A percentile compares a stretch with the other conserved stretches of the same genome.
Conservation (phyloP, 2,329 filamentous ascomycete species). For the Colletotrichum neosansevieriae region DNA sequence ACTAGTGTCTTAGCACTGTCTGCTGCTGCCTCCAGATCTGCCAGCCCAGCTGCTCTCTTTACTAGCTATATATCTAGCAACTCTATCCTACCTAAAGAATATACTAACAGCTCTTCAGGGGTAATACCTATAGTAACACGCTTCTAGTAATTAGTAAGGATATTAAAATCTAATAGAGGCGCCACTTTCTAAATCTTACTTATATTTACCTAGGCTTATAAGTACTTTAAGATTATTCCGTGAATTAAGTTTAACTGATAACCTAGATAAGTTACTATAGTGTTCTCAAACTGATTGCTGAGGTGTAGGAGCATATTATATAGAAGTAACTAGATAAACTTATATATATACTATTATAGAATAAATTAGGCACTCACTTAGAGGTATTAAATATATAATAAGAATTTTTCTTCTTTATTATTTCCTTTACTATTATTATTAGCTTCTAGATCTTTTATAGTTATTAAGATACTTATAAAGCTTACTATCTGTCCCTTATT, state of each 20-base stretch:
- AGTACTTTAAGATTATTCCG: background rate
- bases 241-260: slow-evolving; percentile 1
- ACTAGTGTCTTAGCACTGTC: background rate
- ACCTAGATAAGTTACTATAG: background rate
- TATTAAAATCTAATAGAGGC: background rate
- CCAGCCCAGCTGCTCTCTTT: slow-evolving; percentile 1
- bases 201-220: background rate
- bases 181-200: background rate
- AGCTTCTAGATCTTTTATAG: background rate
- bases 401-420: background rate
- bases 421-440: slow-evolving; percentile 4
- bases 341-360: background rate
- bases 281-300: slow-evolving; percentile 8
- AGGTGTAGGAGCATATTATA: background rate
- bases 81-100: background rate
- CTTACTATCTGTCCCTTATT: slow-evolving; percentile 2
- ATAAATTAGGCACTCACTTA: background rate
- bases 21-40: slow-evolving; percentile 10
- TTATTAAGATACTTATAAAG: background rate
- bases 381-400: background rate
- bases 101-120: background rate
- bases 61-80: background rate
- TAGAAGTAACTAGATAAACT: background rate
- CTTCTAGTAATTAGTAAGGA: background rate
- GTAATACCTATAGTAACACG: background rate